Evolutionary conservation across 306 rosid genomes (phyloP).

Genomic region (Bauhinia variegata): DNA sequence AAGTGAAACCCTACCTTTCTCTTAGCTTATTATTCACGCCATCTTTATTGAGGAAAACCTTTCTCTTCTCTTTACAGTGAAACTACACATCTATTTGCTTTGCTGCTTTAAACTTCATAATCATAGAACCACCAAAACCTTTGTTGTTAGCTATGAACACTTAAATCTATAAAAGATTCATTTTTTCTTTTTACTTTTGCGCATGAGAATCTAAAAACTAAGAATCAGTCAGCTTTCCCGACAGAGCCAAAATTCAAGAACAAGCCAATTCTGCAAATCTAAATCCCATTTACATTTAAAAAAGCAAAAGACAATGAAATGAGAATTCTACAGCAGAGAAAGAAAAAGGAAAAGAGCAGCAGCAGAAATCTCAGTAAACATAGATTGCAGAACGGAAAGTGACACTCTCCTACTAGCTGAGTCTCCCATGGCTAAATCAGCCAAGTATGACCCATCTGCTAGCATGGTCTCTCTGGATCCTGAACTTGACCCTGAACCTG

Average conservation of each 20-base stretch:
- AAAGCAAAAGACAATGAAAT: conserved; percentile 6
- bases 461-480: conserved; percentile 47
- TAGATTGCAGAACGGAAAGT: conserved; percentile 10
- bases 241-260: conserved; percentile 37
- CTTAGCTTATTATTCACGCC: too few species aligned
- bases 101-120: not conserved
- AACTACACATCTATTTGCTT: not conserved
- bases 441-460: conserved; percentile 68
- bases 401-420: conserved; percentile 39
- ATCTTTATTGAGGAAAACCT: not conserved
- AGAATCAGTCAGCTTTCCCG: conserved; percentile 45
- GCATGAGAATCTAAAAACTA: too few species aligned
- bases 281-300: conserved; percentile 40
- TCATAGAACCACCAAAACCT: conserved; percentile 21
- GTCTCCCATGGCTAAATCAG: conserved; percentile 77
- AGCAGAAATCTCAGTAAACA: not conserved
- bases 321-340: not conserved
- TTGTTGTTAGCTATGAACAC: not conserved
- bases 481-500: conserved; percentile 27
- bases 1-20: not conserved
- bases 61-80: not conserved
- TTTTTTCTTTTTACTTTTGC: too few species aligned
- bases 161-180: not conserved
- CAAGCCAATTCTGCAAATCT: conserved; percentile 31
- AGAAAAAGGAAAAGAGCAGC: conserved; percentile 34